Conservation (phyloP, 805 yeast species). For the Brettanomyces naardenensis region DNA sequence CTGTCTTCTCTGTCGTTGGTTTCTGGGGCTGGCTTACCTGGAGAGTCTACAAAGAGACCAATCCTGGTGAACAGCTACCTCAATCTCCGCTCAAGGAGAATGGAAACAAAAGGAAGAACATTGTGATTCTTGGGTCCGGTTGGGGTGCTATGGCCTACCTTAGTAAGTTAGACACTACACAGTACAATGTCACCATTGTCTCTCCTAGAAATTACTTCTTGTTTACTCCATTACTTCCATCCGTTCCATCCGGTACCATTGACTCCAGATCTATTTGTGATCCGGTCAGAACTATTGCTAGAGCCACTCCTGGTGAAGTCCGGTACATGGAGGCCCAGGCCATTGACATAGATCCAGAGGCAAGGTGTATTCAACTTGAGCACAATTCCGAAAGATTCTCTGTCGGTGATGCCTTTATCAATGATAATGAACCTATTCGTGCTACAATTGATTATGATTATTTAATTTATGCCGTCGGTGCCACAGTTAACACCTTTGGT, state of each 20-base stretch:
- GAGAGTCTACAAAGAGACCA: conserved; percentile 52
- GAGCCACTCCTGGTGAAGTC: conserved; percentile 68
- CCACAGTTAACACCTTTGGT: conserved; percentile 90
- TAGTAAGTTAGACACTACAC: conserved; percentile 76
- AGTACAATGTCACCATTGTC: conserved; percentile 82
- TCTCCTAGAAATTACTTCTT: conserved; percentile 94
- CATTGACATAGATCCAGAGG: conserved; percentile 66
- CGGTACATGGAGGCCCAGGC: conserved; percentile 88
- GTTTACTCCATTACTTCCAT: conserved; percentile 93
- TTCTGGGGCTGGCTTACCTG: conserved; percentile 55
- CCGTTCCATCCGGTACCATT: conserved; percentile 90
- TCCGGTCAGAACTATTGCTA: conserved; percentile 82
- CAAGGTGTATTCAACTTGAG: conserved; percentile 56
- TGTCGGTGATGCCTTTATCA: conserved; percentile 46
- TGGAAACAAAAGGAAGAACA: conserved; percentile 61
- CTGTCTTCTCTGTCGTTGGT: conserved; percentile 42
- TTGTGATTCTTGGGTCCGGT: conserved; percentile 81
- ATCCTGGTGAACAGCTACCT: conserved; percentile 52
- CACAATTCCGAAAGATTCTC: conserved; percentile 46
- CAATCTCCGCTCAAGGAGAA: conserved; percentile 39
- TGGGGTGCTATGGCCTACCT: conserved; percentile 90
- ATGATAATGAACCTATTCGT: conserved; percentile 34
- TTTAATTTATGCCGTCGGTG: conserved; percentile 89
- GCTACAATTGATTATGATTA: conserved; percentile 62
- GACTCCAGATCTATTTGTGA: conserved; percentile 88